Percentiles rank a stretch among this genome's conserved stretches.
These are phyloP conservation scores for Globisporangium nunn DNA, from an alignment of 352 stramenopile species.

Conservation along the genomic window DNA sequence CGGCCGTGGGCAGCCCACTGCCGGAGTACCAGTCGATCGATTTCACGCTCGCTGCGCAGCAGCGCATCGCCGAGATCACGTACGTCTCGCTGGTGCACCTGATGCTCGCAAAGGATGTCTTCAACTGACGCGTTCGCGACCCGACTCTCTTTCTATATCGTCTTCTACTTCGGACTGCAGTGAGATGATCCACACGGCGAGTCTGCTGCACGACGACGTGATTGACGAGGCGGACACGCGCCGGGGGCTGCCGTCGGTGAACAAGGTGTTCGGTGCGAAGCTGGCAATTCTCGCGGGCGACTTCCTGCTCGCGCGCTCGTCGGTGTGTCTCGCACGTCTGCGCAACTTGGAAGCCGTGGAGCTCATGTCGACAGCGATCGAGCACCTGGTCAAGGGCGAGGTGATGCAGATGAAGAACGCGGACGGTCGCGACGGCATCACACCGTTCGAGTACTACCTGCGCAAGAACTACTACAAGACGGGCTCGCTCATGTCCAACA, in stretches of 20 bases:
- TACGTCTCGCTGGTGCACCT: constrained; percentile 16
- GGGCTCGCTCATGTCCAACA: constrained; percentile 97
- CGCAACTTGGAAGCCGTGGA: constrained; percentile 95
- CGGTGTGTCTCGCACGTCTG: constrained; percentile 91
- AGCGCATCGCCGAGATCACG: constrained; percentile 82
- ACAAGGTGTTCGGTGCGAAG: constrained; percentile 98
- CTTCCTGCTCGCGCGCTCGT: constrained; percentile 96
- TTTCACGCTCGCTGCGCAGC: constrained; percentile 67
- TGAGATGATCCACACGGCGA: constrained; percentile 99
- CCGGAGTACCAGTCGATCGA: constrained; percentile 56
- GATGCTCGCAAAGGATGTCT: background rate
- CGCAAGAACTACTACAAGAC: constrained; percentile 99
- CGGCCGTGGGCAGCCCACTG: constrained; percentile 26
- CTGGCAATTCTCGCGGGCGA: constrained; percentile 97
- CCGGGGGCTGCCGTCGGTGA: constrained; percentile 90
- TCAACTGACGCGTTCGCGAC: background rate
- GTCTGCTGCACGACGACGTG: constrained; percentile 98
- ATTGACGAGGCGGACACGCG: constrained; percentile 97
- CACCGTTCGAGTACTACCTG: constrained; percentile 94
- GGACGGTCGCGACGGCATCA: constrained; percentile 51
- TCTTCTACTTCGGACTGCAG: constrained; percentile 6
- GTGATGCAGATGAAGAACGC: constrained; percentile 98
- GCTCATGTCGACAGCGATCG: constrained; percentile 97
- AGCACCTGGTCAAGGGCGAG: constrained; percentile 98
- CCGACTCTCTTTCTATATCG: background rate